Evolutionary conservation across 306 rosid species (phyloP), one percentile per base, ranked within the genome.

Genomic region (Prunus mume): DNA sequence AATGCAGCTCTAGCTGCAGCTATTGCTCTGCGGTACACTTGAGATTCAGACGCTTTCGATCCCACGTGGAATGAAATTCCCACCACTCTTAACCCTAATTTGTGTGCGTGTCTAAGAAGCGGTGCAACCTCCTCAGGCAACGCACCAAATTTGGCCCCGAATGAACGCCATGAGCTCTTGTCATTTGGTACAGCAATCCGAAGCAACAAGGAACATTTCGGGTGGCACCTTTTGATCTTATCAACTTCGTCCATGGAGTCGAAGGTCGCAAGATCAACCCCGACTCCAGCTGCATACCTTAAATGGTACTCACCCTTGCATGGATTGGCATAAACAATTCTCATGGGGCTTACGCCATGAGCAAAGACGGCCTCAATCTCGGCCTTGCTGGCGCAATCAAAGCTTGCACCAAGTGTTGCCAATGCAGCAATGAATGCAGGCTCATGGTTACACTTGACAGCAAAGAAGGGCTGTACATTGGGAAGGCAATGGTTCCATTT

Each of bases 281-380:
- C 67, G 9, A 76, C 73, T 9, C 57, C 45, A 1, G 80, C 80
- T 2, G 80, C 66, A 19, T 65, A 43, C 67, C 60, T 76, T 70
- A 76, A 65, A 62, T 76, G 80, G 30, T 61, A 51, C 58, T 76
- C 74, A 0, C 56, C 51, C 46, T 67, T 76, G 65, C 80, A 76
- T 7, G 80, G 80, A 19, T 76, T 76, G 43, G 68, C 80, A 4
- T 65, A 76, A 41, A 76, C 49, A 43, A 76, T 76, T 45, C 73
- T 60, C 10, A 43, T 46, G 8, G 56, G 15, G 2, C 65, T 32
- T 49, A 67, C 73, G 2, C 74, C 74, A 11, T 54, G 73, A 15
- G 74, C 47, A 20, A 76, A 19, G 18, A 76, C 54, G 14, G 68
- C 45, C 60, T 76, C 57, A 10, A 76, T 76, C 74, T 76, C 80